These are phyloP conservation scores for Pyronema domesticum DNA, from an alignment of 495 filamentous ascomycete genomes.

Conservation along the genomic window DNA sequence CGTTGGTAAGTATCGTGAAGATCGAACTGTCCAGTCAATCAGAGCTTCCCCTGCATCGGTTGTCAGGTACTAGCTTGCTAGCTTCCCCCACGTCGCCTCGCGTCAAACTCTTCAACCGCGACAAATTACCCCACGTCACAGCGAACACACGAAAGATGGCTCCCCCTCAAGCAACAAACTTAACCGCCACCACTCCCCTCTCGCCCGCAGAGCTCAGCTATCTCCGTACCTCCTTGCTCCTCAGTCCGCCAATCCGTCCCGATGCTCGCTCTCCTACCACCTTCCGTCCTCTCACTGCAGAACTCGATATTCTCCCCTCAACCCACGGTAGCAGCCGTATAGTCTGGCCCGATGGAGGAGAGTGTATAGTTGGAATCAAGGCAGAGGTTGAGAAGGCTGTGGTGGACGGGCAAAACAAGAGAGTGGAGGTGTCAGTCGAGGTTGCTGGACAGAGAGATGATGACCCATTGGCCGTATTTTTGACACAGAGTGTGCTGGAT, in stretches of 20 bases:
- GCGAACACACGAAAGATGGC: constrained; percentile 18
- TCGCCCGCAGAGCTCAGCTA: constrained; percentile 94
- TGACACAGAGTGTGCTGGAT: constrained; percentile 76
- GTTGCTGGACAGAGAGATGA: constrained; percentile 59
- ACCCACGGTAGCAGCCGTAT: constrained; percentile 85
- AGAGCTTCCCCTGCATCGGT: too few species aligned
- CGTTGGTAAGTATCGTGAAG: too few species aligned
- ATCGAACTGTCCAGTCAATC: too few species aligned
- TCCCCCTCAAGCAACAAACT: constrained; percentile 9
- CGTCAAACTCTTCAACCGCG: not conserved
- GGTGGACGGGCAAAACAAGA: constrained; percentile 23
- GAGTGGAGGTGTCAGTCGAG: constrained; percentile 24
- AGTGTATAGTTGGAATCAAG: constrained; percentile 89
- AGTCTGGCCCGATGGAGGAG: constrained; percentile 85
- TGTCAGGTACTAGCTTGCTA: not conserved
- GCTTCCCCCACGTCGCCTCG: not conserved
- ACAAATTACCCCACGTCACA: constrained; percentile 5
- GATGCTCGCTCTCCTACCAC: constrained; percentile 67
- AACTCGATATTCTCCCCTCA: constrained; percentile 71
- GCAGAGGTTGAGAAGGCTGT: constrained; percentile 55
- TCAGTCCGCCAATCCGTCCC: constrained; percentile 66
- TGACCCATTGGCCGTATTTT: constrained; percentile 72
- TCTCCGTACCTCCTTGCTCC: constrained; percentile 70
- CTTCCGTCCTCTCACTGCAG: constrained; percentile 79
- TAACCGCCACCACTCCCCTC: constrained; percentile 34